These are phyloP conservation scores for Capsella rubella DNA, from an alignment of 441 rosid species.

Conservation along the genomic window DNA sequence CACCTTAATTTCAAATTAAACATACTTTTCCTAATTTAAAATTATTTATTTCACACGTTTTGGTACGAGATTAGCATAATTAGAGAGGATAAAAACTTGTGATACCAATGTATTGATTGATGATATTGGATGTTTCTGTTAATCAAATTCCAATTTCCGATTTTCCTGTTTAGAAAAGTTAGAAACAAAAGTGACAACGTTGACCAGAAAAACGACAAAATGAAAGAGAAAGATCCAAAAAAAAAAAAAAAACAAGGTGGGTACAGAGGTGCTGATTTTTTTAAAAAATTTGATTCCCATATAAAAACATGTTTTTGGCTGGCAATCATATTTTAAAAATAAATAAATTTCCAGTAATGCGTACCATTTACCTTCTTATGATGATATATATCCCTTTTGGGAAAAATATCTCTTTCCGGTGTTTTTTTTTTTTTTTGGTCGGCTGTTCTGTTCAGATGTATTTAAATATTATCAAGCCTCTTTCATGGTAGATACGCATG, in stretches of 20 bases:
- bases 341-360: neutral
- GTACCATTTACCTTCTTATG: neutral
- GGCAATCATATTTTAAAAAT: neutral
- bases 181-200: neutral
- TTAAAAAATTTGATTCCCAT: neutral
- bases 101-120: too few relatives aligned
- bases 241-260: neutral
- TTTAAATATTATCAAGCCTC: neutral
- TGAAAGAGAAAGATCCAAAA: neutral
- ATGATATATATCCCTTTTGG: neutral
- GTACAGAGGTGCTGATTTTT: neutral
- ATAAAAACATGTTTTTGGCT: neutral
- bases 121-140: neutral
- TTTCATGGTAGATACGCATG: neutral
- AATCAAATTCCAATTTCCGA: neutral
- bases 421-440: neutral
- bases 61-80: neutral
- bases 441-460: too few relatives aligned
- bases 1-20: slow-evolving; percentile 35
- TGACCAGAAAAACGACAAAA: neutral
- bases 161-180: neutral
- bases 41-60: neutral
- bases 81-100: neutral
- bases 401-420: neutral
- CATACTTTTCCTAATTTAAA: neutral